Percentiles rank a stretch among this genome's conserved stretches.
Evolutionary conservation across 805 yeast species (phyloP).

Genomic region (Candida golubevii): DNA sequence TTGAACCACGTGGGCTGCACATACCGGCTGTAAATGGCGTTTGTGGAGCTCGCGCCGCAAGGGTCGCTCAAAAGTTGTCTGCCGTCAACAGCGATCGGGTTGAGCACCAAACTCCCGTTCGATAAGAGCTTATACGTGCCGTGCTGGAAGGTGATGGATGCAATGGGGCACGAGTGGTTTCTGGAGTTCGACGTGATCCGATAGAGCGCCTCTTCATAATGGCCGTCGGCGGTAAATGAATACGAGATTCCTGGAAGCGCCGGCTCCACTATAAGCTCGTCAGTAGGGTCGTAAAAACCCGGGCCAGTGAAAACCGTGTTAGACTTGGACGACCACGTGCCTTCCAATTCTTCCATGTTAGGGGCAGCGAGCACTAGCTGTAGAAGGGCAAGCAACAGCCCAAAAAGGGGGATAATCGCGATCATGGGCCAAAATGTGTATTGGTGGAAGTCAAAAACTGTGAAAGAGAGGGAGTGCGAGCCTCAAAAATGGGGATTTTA

Average conservation of each 20-base stretch:
- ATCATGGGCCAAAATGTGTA: neutral
- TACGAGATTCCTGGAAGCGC: slow-evolving; percentile 91
- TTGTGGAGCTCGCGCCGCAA: slow-evolving; percentile 42
- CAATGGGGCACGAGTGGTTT: slow-evolving; percentile 80
- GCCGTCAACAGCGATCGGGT: slow-evolving; percentile 84
- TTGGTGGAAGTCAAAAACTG: neutral
- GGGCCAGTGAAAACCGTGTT: slow-evolving; percentile 96
- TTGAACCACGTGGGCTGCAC: slow-evolving; percentile 59
- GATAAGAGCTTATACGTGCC: slow-evolving; percentile 64
- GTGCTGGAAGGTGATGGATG: slow-evolving; percentile 82
- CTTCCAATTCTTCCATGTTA: slow-evolving; percentile 50
- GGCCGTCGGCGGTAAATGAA: slow-evolving; percentile 91
- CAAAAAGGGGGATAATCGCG: neutral
- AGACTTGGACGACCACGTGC: slow-evolving; percentile 95
- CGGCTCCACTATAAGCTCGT: slow-evolving; percentile 91
- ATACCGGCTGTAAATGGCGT: slow-evolving; percentile 67
- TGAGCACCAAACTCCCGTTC: slow-evolving; percentile 66
- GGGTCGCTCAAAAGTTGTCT: slow-evolving; percentile 88
- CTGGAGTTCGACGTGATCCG: slow-evolving; percentile 66
- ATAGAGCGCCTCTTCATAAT: slow-evolving; percentile 85
- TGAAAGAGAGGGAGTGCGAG: neutral
- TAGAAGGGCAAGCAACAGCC: slow-evolving; percentile 6
- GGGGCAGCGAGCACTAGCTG: slow-evolving; percentile 27
- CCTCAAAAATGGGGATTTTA: neutral
- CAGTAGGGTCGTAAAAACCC: slow-evolving; percentile 92